Evolutionary conservation across 148 eudicot species (phyloP).

Genomic region (Diospyros kaki): DNA sequence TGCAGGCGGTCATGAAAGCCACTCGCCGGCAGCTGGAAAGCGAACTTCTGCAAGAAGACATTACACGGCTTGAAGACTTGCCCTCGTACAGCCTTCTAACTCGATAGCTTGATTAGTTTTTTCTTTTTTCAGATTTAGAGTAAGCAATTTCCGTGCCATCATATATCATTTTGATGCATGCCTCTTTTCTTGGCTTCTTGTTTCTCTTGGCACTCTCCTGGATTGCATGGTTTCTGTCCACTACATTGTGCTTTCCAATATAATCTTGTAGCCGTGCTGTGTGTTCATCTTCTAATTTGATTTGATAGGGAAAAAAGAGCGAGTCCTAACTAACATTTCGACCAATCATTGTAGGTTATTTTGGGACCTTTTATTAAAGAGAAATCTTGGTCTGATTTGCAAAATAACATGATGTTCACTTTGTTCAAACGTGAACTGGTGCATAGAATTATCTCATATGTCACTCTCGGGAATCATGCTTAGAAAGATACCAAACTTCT

Average conservation of each 20-base stretch:
- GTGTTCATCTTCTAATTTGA: not conserved
- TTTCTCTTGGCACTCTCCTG: not conserved
- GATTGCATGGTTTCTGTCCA: not conserved
- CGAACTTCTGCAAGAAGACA: slow-evolving; percentile 74
- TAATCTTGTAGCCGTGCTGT: not conserved
- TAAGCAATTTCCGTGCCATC: not conserved
- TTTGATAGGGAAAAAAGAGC: not conserved
- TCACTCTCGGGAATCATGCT: no score
- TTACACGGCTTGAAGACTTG: slow-evolving; percentile 73
- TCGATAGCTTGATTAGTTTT: slow-evolving; percentile 25
- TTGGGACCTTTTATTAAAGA: no score
- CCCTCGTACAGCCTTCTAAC: slow-evolving; percentile 75
- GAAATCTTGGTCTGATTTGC: no score
- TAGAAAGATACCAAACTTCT: no score
- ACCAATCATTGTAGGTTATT: no score
- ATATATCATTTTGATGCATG: not conserved
- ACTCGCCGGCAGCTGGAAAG: slow-evolving; percentile 92
- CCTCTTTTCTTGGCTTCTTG: not conserved
- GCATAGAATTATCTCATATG: no score
- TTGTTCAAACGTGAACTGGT: no score
- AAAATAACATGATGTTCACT: no score
- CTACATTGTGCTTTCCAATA: not conserved
- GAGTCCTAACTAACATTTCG: no score
- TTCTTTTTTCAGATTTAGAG: not conserved
- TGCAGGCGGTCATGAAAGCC: slow-evolving; percentile 92